Base-by-base conservation (phyloP, 805 yeast species). In the Wickerhamomyces subpelliculosus region DNA sequence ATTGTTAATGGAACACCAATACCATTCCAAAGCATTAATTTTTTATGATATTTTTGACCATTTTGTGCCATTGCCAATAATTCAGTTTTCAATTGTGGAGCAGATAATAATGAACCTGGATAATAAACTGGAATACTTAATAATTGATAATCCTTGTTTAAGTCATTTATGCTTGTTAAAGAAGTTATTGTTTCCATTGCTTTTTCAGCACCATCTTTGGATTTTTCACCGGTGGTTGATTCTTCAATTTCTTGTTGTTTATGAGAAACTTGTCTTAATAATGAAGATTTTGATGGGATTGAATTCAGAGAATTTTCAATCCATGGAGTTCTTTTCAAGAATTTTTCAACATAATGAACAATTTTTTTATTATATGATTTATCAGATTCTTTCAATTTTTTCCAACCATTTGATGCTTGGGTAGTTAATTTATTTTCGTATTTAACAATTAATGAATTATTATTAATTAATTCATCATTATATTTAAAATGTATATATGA, bases 241-340 rank as follows among this genome's bases (percentile, higher is more conserved):
- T 41, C 49, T 44, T 55, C 48, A 20, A n/a, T n/a, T 42, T 39
- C 20, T 34, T 40, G 8, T 39, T 57, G 61, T 31, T 55, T 55
- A 38, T 62, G 64, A 38, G 70, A 57, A 0, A 51, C 44, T 31
- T 51, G 55, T 45, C 52, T 51, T 26, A 78, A 60, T 59, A 84
- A 70, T 26, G 80, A 65, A 27, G 64, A 60, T 40, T 74, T 71
- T 3, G 88, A 77, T 1, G 97, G 97, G 19, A 90, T 73, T 3
- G 90, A 73, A 43, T 77, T 68, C 42, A 89, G 64, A 33, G 87
- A 74, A 50, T 75, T 73, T 53, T 89, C 97, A 46, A 80, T 78
- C 75, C 90, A 89, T 3, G 90, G 86, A 7, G 84, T 75, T 18
- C 75, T 67, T 37, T 74, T 72, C 47, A 88, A 57, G 28, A 82